Percentiles rank a stretch among this genome's conserved stretches.
phyloP scores from a whole-genome alignment of 2,329 filamentous ascomycete species.

The Plenodomus lindquistii region DNA sequence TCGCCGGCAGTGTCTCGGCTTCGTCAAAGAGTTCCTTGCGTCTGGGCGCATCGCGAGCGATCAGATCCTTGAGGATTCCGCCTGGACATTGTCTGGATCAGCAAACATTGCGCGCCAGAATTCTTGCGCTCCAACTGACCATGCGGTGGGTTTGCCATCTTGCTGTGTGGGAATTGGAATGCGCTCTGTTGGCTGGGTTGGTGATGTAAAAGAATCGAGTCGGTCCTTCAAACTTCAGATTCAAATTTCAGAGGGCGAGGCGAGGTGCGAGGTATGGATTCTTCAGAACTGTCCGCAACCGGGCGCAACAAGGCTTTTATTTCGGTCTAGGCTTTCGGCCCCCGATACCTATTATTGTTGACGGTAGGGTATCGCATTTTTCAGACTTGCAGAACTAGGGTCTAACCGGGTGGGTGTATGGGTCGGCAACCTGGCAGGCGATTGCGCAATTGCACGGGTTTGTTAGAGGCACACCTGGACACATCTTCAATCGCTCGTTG shows the following conservation, averaged over 20 bases:
- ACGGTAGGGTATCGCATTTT: constrained; percentile 9
- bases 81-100: constrained; percentile 53
- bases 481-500: not conserved
- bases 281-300: not conserved
- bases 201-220: not conserved
- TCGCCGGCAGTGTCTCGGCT: constrained; percentile 82
- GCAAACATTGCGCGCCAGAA: constrained; percentile 9
- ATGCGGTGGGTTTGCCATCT: constrained; percentile 58
- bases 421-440: constrained; percentile 40
- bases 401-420: constrained; percentile 25
- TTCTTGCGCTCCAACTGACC: constrained; percentile 40
- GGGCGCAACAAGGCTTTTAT: constrained; percentile 10
- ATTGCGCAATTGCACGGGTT: constrained; percentile 46
- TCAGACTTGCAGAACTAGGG: constrained; percentile 24
- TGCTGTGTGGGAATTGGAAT: not conserved
- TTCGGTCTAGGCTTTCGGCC: constrained; percentile 5
- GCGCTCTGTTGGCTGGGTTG: not conserved
- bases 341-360: constrained; percentile 8
- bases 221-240: not conserved
- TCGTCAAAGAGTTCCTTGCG: constrained; percentile 79
- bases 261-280: not conserved
- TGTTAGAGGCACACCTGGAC: constrained; percentile 10
- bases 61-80: constrained; percentile 95
- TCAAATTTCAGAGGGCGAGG: not conserved
- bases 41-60: constrained; percentile 86